Evolutionary conservation across 176 grass and related monocot species (phyloP), one percentile per base, ranked within the genome.

Genomic region (Carex cristatella): DNA sequence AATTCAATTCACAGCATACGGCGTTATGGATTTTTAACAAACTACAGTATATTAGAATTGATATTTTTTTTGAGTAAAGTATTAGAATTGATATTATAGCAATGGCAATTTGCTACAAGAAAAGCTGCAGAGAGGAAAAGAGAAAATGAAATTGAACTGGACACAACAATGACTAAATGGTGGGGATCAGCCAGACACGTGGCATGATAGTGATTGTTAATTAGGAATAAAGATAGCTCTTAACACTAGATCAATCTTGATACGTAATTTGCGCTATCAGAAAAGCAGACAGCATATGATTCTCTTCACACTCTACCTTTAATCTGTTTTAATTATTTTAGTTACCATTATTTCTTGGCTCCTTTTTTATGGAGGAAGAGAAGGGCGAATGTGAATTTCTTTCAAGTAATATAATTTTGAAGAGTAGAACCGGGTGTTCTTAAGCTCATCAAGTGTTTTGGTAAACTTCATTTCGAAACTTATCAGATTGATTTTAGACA

Each of bases 241-340:
- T 18, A 44, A 74, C 51, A 74, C 38, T n/a, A 53, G 71, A 65
- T 51, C 59, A 46, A 65, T 19, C 60, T 51, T 27, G 15, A 82
- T 42, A 82, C 61, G 40, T 15, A 82, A 82, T 66, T 82, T 65
- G 61, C 40, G 40, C 33, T 31, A 67, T 82, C 80, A 73, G 9
- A 73, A 48, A 15, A 73, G 42, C 69, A 73, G 18, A 48, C 42
- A 73, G 42, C 40, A 72, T 35, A 35, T 35, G 69, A 73, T 73
- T 73, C 69, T 40, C 33, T 40, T 69, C 33, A 16, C 0, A 69
- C 33, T 23, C 23, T 8, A 73, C 40, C 40, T 48, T 73, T 40
- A 40, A 37, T 37, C 4, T 3, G 2, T 38, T 38, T 69, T 37
- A 16, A 59, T 59, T 16, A 60, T 60, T n/a, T 60, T 60, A n/a